Evolutionary conservation across 1,284 basidiomycete genomes (phyloP).

Genomic region (Laetiporus sulphureus): DNA sequence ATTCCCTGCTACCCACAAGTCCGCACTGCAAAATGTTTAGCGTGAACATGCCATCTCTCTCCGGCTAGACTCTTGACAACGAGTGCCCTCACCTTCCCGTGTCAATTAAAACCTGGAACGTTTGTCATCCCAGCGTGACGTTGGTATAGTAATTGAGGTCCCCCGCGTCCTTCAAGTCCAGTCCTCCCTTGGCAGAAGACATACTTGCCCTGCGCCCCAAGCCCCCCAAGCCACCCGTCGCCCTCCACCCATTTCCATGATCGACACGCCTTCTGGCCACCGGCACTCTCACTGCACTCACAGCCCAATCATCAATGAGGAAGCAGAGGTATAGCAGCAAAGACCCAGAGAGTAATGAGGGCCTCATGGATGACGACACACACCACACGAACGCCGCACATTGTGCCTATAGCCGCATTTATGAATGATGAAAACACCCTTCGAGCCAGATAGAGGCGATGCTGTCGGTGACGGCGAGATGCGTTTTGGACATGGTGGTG

Average conservation of each 20-base stretch:
- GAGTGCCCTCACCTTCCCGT: slow-evolving; percentile 50
- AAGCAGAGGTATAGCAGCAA: slow-evolving; percentile 22
- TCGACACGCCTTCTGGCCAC: slow-evolving; percentile 12
- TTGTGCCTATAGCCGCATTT: too few relatives aligned
- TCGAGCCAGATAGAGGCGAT: too few relatives aligned
- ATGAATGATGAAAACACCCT: too few relatives aligned
- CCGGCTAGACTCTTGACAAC: not conserved
- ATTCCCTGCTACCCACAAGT: slow-evolving; percentile 50
- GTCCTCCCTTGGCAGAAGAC: slow-evolving; percentile 12
- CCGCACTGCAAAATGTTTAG: too few relatives aligned
- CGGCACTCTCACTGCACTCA: slow-evolving; percentile 13
- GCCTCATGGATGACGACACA: too few relatives aligned
- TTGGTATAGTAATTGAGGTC: slow-evolving; percentile 49
- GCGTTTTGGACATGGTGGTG: not conserved
- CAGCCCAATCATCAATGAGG: slow-evolving; percentile 19
- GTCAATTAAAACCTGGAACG: slow-evolving; percentile 49
- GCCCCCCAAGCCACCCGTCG: slow-evolving; percentile 7
- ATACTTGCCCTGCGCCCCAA: slow-evolving; percentile 16
- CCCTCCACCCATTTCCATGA: not conserved
- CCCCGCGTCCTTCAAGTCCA: slow-evolving; percentile 32
- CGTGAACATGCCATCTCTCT: not conserved
- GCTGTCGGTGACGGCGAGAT: not conserved
- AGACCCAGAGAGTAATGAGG: slow-evolving; percentile 17
- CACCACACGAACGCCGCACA: too few relatives aligned
- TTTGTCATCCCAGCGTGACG: slow-evolving; percentile 42